Evolutionary conservation across 1,139 yeast genomes (phyloP), one percentile per base, ranked within the genome.

Genomic region (Zygosaccharomyces sapae): DNA sequence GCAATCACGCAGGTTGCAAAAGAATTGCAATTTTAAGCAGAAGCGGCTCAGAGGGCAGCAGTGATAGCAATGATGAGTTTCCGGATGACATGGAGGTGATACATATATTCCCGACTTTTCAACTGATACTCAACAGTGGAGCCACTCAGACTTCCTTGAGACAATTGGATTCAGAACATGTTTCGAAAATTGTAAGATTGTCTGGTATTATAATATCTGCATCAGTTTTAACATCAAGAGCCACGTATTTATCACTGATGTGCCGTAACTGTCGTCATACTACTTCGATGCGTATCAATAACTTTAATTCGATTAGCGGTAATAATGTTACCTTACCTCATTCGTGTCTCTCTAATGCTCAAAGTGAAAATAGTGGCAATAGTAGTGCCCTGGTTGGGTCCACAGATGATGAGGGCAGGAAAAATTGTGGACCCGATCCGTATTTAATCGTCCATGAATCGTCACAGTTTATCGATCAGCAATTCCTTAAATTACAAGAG

Each of bases 201-300:
- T 87, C 96, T 35, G 99, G 98, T 38, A 94, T 94, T 56, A 79
- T 94, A 57, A 92, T 94, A 49, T 86, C 95, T 35, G 87, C 97
- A 0, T 86, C 96, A 1, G 92, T 95, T 19, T 74, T 92, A 50
- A 76, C 87, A 27, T 89, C 97, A 2, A 82, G 94, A 61, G 96
- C 97, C 25, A 86, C 96, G 0, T 75, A 74, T 48, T 80, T 90
- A 27, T 92, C 87, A 59, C 72, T 92, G 50, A 82, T 90, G 73
- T 92, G 99, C 69, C 79, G 95, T 54, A 76, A 79, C 46, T 92
- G 99, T 70, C 80, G 89, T 55, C 95, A 90, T 62, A 82, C 92
- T 7, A 77, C 80, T 71, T 80, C 94, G 4, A 75, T 80, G 73
- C 76, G 77, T 48, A 65, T 88, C 44, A 65, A 65, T 46, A 65